These are phyloP conservation scores for Aspergillus udagawae DNA, from an alignment of 2,329 filamentous ascomycete genomes.

Conservation along the genomic window DNA sequence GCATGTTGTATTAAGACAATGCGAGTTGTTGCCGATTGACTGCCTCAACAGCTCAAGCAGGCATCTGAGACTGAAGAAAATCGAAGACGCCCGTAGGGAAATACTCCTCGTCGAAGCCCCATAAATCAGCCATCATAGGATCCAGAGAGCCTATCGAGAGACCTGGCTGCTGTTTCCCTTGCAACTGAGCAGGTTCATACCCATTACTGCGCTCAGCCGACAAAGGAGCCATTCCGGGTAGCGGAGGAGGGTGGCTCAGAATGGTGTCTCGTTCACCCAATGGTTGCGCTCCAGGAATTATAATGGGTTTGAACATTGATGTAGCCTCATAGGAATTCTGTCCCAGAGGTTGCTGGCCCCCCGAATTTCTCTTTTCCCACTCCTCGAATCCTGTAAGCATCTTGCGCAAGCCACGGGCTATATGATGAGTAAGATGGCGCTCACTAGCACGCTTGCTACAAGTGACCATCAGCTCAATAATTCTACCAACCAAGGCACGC, in stretches of 20 bases:
- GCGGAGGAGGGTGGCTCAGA: conserved; percentile 32
- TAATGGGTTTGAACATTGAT: conserved; percentile 34
- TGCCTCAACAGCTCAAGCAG: conserved; percentile 22
- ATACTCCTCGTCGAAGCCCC: conserved; percentile 40
- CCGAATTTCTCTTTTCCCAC: conserved; percentile 33
- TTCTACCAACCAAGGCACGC: conserved; percentile 30
- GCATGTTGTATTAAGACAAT: not conserved
- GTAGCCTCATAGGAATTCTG: conserved; percentile 22
- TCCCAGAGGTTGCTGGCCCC: conserved; percentile 17
- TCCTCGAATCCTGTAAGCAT: conserved; percentile 39
- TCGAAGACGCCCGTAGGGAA: conserved; percentile 42
- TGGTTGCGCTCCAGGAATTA: conserved; percentile 34
- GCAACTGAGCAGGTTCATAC: conserved; percentile 13
- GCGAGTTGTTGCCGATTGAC: not conserved
- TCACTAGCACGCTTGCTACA: conserved; percentile 37
- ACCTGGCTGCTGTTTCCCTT: conserved; percentile 24
- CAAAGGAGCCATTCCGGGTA: conserved; percentile 35
- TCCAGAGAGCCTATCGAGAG: conserved; percentile 37
- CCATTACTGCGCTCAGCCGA: conserved; percentile 37
- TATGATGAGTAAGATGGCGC: conserved; percentile 39
- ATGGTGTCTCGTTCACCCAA: conserved; percentile 36
- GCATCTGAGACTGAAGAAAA: conserved; percentile 41
- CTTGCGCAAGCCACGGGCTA: conserved; percentile 35
- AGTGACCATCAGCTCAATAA: conserved; percentile 37
- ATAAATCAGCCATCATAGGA: conserved; percentile 39